Percentiles rank a stretch among this genome's conserved stretches.
Evolutionary conservation across 257 asterid genomes (phyloP).

Genomic region (Plantago major): DNA sequence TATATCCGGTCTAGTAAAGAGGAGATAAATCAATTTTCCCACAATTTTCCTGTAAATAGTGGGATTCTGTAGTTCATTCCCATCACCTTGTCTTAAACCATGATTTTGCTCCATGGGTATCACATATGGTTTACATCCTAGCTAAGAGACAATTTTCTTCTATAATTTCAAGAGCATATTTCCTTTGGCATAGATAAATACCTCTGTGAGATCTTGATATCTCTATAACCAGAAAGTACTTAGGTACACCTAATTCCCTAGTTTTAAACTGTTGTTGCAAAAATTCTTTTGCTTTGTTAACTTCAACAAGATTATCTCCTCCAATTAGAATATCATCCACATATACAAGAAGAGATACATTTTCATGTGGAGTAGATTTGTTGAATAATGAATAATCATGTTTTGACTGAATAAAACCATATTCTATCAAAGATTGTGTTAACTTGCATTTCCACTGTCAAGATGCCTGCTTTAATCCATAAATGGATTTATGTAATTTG

Average conservation of each 20-base stretch:
- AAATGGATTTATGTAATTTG: not conserved
- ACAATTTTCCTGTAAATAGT: not conserved
- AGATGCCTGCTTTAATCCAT: not conserved
- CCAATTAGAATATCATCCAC: too few relatives aligned
- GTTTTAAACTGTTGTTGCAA: not conserved
- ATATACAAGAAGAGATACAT: not conserved
- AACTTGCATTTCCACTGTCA: too few relatives aligned
- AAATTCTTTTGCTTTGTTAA: too few relatives aligned
- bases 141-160: not conserved
- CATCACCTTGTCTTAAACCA: too few relatives aligned
- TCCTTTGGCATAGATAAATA: not conserved
- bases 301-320: not conserved
- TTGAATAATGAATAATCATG: too few relatives aligned
- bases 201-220: not conserved
- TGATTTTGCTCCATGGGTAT: not conserved
- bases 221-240: not conserved
- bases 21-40: not conserved
- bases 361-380: too few relatives aligned
- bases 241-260: not conserved
- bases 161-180: not conserved
- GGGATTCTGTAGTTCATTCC: not conserved
- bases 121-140: not conserved
- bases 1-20: not conserved
- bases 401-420: too few relatives aligned
- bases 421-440: too few relatives aligned